Evolutionary conservation across 2,329 filamentous ascomycete genomes (phyloP).

Genomic region (Penicillium sp.): DNA sequence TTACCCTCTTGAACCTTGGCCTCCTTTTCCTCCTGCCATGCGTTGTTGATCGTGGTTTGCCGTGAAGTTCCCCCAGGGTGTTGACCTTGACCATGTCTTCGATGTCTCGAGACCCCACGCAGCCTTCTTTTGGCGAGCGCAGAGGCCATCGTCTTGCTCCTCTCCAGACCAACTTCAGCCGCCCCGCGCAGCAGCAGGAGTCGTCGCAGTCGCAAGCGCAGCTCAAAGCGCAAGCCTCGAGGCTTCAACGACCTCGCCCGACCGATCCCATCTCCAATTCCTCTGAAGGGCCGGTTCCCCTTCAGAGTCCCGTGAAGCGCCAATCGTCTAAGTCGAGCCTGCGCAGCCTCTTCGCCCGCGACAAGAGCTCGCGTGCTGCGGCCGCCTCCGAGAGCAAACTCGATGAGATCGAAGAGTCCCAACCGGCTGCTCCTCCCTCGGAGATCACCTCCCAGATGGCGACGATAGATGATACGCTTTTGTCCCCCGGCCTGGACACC

Average conservation of each 20-base stretch:
- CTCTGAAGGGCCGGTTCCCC: constrained; percentile 35
- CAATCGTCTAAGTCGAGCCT: constrained; percentile 44
- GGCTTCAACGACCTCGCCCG: constrained; percentile 38
- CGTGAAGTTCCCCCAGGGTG: constrained; percentile 8
- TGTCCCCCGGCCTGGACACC: constrained; percentile 33
- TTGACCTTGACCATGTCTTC: constrained; percentile 7
- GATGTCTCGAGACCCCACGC: constrained; percentile 11
- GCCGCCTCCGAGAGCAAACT: constrained; percentile 32
- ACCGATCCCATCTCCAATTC: constrained; percentile 33
- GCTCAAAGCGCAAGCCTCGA: constrained; percentile 20
- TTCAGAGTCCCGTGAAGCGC: constrained; percentile 37
- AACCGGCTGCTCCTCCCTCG: constrained; percentile 13
- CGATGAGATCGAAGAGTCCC: constrained; percentile 38
- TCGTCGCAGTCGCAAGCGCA: background rate
- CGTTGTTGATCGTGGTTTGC: constrained; percentile 13
- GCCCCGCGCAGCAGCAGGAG: constrained; percentile 18
- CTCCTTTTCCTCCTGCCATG: constrained; percentile 7
- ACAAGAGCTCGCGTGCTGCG: constrained; percentile 34
- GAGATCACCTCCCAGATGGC: constrained; percentile 19
- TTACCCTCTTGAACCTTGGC: constrained; percentile 20
- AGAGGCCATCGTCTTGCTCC: constrained; percentile 42
- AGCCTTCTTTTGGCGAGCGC: constrained; percentile 40
- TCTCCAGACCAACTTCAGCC: constrained; percentile 44
- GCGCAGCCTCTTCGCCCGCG: constrained; percentile 41
- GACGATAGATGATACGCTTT: constrained; percentile 20